These are phyloP conservation scores for Vickermania ingenoplastis DNA, from an alignment of 208 protist species.

Conservation along the genomic window DNA sequence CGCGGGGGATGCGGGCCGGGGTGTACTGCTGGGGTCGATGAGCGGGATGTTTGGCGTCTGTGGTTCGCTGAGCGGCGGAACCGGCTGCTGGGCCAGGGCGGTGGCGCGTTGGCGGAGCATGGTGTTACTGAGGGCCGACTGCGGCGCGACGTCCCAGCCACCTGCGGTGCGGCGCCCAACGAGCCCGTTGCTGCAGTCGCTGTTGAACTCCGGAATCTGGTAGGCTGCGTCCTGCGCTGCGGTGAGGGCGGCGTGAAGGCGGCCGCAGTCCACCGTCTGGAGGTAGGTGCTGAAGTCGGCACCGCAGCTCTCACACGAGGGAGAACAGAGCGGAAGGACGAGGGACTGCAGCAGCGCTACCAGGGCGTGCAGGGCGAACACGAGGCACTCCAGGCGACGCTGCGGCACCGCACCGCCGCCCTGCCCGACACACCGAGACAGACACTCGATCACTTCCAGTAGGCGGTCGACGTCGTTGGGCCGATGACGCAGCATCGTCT, in stretches of 20 bases:
- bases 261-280: conserved; percentile 14
- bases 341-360: conserved; percentile 67
- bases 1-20: too few relatives aligned
- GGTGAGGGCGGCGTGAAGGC: conserved; percentile 27
- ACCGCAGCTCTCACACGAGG: conserved; percentile 1
- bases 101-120: conserved; percentile 10
- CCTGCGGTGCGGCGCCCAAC: conserved; percentile 7
- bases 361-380: conserved; percentile 52
- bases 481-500: background rate
- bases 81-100: too few relatives aligned
- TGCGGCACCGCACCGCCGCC: conserved; percentile 1
- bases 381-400: conserved; percentile 30
- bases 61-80: too few relatives aligned
- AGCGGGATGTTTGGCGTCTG: too few relatives aligned
- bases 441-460: background rate
- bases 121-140: conserved; percentile 43
- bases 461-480: background rate
- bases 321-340: conserved; percentile 21
- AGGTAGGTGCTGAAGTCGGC: conserved; percentile 24
- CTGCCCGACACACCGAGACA: background rate
- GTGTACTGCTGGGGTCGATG: too few relatives aligned
- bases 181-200: conserved; percentile 44
- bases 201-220: conserved; percentile 33
- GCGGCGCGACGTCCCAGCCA: conserved; percentile 21
- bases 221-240: conserved; percentile 41